Base-by-base conservation (phyloP, 371 early-diverging fungal genomes). In the Cokeromyces recurvatus region DNA sequence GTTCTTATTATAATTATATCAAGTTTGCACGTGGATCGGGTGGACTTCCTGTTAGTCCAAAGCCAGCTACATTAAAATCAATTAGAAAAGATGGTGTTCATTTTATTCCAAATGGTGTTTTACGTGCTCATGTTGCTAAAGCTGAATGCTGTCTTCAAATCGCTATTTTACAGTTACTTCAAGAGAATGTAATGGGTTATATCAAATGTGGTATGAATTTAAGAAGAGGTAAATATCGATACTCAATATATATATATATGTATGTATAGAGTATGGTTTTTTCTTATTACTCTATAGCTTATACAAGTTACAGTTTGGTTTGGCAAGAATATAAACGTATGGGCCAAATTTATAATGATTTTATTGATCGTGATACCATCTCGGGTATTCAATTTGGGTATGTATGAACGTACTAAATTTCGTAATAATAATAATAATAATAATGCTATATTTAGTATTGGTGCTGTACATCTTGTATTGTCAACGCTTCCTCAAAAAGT, bases 141-240 rank as follows among this genome's bases (percentile, higher is more conserved):
- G 82, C 84, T 8, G 84, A 84, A 53, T 57, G 75, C 23, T 67
- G 79, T 50, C 59, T 84, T 21, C 57, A 81, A 49, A 84, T 75
- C 4, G 78, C 84, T 21, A 67, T 81, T 36, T 65, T 81, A 38
- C 70, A 81, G 37, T 47, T 84, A 42, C 52, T 79, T 12, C 81
- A 81, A 41, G 84, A 81, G 40, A 79, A 63, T 39, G 67, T 77
- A 1, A 67, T 81, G 53, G 75, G 80, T 16, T 84, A 81, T 50
- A 69, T 81, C 35, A 84, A 81, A 55, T 81, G 78, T 24, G 84
- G 79, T 20, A 45, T 84, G 39, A 84, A 81, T 49, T 48, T 84
- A 29, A 63, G 81, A 45, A 68, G 77, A 70, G 83, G 83, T 83
- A 72, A 37, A 4, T 34, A 15, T n/a, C n/a, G n/a, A n/a, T n/a